phyloP scores from a whole-genome alignment of 495 filamentous ascomycete species.

The Tuber melanosporum region DNA sequence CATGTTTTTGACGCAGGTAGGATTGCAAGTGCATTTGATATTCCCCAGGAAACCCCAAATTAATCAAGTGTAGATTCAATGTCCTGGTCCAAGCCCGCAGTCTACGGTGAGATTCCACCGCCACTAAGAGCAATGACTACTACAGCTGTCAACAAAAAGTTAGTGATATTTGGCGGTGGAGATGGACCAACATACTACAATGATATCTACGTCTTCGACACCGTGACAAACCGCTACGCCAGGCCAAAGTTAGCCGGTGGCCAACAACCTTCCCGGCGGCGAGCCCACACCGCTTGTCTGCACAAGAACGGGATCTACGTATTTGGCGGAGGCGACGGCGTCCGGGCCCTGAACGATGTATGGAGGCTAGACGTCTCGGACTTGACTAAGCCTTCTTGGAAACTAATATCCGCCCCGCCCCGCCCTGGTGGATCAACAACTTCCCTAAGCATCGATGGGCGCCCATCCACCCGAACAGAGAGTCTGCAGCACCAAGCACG shows the following conservation, averaged over 20 bases:
- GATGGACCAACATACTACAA: conserved; percentile 64
- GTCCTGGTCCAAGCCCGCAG: conserved; percentile 55
- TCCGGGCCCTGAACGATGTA: conserved; percentile 59
- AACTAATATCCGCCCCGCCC: conserved; percentile 48
- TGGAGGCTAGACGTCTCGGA: conserved; percentile 62
- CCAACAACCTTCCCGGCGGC: conserved; percentile 49
- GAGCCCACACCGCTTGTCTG: conserved; percentile 60
- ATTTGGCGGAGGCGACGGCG: conserved; percentile 61
- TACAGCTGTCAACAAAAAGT: conserved; percentile 59
- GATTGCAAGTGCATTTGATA: conserved; percentile 3
- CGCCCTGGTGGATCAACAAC: conserved; percentile 36
- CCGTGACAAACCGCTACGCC: conserved; percentile 56
- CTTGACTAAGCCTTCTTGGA: conserved; percentile 57
- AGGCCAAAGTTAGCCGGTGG: conserved; percentile 51
- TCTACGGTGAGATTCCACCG: conserved; percentile 56
- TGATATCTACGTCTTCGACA: conserved; percentile 62
- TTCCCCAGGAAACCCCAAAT: not conserved
- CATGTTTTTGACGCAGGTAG: conserved; percentile 56
- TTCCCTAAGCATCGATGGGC: conserved; percentile 8
- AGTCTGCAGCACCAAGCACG: conserved; percentile 36
- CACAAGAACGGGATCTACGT: conserved; percentile 63
- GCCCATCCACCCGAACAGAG: conserved; percentile 9
- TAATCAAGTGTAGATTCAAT: conserved; percentile 49
- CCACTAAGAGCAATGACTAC: conserved; percentile 61
- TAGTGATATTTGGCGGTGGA: conserved; percentile 60